Base-by-base conservation (phyloP, 345 rosid genomes). In the Cardamine occulta region DNA sequence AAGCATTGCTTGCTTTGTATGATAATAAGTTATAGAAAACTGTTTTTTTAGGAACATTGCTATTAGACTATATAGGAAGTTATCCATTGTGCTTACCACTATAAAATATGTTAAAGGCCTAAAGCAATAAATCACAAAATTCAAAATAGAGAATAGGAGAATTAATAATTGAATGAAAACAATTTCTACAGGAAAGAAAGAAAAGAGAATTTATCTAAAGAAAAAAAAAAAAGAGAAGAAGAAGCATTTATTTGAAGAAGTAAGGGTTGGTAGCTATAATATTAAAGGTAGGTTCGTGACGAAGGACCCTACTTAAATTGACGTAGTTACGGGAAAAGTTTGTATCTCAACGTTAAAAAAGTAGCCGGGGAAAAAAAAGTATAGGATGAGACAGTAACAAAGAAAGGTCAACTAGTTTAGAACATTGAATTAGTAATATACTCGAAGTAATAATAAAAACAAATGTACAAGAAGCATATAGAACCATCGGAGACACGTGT, bases 301-400 rank as follows among this genome's bases (percentile, higher is more conserved):
- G 28, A 72, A 61, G 52, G 45, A 72, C 76, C 68, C 54, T 31
- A 73, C 32, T 40, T 52, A 14, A 39, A 62, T 4, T 52, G 62
- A 53, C 70, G 55, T 63, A 14, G 26, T 32, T 24, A 12, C 49
- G 3, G 17, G 17, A 59, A 60, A 58, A 18, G 15, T 26, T 37
- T 52, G 31, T 28, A 17, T 61, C 61, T 35, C 32, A 28, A 70
- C 23, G 56, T 70, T 70, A 28, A 57, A 32, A 21, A 28, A 15
- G 7, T 31, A 31, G 19, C 45, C 31, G 5, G 4, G 4, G 9
- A 17, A 58, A 58, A 58, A 14, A n/a, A 45, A 21, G 37, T 45
- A 26, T 47, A 21, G 6, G 37, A 58, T 34, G 48, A 71, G 47
- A 60, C 6, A 10, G 59, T 60, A 60, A 45, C 59, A 55, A 61